Percentiles rank a stretch among this genome's conserved stretches.
These are phyloP conservation scores for Bipolaris cookei DNA, from an alignment of 2,329 filamentous ascomycete genomes.

Conservation along the genomic window DNA sequence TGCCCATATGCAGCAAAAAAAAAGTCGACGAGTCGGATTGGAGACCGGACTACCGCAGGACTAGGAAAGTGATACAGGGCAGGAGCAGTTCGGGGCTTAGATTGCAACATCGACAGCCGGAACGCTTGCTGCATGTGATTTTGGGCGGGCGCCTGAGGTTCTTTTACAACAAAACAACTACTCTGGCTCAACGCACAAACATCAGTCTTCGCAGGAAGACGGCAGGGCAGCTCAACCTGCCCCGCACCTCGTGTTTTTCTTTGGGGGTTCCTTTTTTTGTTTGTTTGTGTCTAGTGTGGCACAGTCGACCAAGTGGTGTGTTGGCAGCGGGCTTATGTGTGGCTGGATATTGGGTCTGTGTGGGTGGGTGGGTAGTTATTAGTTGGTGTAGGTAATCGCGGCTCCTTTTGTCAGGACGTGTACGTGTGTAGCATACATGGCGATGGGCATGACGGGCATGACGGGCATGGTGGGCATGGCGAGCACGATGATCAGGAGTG, in stretches of 20 bases:
- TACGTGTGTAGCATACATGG: not conserved
- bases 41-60: slow-evolving; percentile 24
- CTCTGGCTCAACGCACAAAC: slow-evolving; percentile 79
- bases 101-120: slow-evolving; percentile 75
- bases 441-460: slow-evolving; percentile 1
- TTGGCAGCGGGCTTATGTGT: slow-evolving; percentile 9
- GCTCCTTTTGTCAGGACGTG: slow-evolving; percentile 6
- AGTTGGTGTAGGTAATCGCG: slow-evolving; percentile 16
- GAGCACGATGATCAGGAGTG: slow-evolving; percentile 12
- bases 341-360: slow-evolving; percentile 1
- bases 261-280: not conserved
- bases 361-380: slow-evolving; percentile 19
- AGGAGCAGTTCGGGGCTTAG: slow-evolving; percentile 53
- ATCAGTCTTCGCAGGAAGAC: slow-evolving; percentile 53
- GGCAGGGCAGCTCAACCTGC: slow-evolving; percentile 71
- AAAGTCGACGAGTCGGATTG: slow-evolving; percentile 23
- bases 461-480: slow-evolving; percentile 1
- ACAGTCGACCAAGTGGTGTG: slow-evolving; percentile 25
- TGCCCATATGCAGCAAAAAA: slow-evolving; percentile 26
- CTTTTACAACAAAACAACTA: slow-evolving; percentile 81
- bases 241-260: slow-evolving; percentile 43
- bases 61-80: slow-evolving; percentile 37
- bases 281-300: slow-evolving; percentile 20
- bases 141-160: slow-evolving; percentile 73
- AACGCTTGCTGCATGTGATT: slow-evolving; percentile 53